Evolutionary conservation across 352 stramenopile species (phyloP), one percentile per base, ranked within the genome.

Genomic region (Globisporangium okanoganense): DNA sequence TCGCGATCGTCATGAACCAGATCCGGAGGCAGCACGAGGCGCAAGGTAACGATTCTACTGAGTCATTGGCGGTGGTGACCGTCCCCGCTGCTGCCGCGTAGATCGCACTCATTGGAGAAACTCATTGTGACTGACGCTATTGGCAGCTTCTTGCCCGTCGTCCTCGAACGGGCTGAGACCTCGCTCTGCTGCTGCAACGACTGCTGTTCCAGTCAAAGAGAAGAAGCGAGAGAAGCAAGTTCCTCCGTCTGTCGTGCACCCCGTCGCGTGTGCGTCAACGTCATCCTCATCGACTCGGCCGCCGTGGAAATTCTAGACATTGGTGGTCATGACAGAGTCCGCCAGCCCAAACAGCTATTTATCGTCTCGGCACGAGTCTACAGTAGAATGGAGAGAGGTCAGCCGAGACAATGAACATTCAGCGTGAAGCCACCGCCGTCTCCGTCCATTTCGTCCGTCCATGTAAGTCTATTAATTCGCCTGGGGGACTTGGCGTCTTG

Each of bases 1-100:
- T 88, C 29, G 71, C 73, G 18, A 71, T 66, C 24, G 86, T 93
- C 51, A 65, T 76, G 60, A 61, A 64, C 5, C 65, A 85, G 49
- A 66, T 85, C 20, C 62, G 62, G 24, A 77, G 69, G 35, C 66
- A 71, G 22, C 47, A 53, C 33, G 13, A 52, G 44, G 16, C 45
- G 12, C 41, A 24, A 65, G 50, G 49, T 58, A 65, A 24, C 22
- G 18, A 16, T 43, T 58, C 52, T 48, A 20, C 40, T 45, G 40
- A 45, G 16, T 22, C 40, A 24, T 18, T 45, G 18, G 16, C 18
- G 40, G 48, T 20, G 20, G 43, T 7, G 43, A n/a, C 25, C 7
- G 14, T 24, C n/a, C 38, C 52, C 49, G 35, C 49, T 48, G 33
- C 52, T 48, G 35, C 52, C 6, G 52, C 52, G 25, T 58, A 58